A percentile compares a stretch with the other conserved stretches of the same genome.
phyloP scores from a whole-genome alignment of 2,329 filamentous ascomycete genomes.

The Blastomyces gilchristii region DNA sequence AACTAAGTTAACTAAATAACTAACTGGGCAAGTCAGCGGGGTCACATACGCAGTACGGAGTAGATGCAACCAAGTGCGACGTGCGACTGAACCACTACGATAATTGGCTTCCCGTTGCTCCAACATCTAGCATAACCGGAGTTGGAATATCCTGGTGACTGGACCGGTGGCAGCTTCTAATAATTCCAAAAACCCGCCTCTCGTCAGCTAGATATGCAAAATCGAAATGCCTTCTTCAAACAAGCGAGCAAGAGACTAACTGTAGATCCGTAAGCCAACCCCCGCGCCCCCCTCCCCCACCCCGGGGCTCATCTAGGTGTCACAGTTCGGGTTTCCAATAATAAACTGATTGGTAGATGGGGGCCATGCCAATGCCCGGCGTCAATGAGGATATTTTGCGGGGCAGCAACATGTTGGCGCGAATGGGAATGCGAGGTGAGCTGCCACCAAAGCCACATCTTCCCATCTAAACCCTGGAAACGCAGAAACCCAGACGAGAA shows the following conservation, averaged over 20 bases:
- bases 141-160: not conserved
- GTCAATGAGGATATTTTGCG: not conserved
- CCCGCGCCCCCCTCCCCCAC: not conserved
- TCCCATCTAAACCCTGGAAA: not conserved
- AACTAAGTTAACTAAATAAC: too few relatives aligned
- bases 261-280: not conserved
- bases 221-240: not conserved
- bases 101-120: not conserved
- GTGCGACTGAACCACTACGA: not conserved
- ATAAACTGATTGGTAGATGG: constrained; percentile 8
- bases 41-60: too few relatives aligned
- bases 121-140: not conserved
- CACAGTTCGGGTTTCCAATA: constrained; percentile 6
- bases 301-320: not conserved
- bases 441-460: not conserved
- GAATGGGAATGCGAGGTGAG: not conserved
- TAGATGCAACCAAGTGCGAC: constrained; percentile 1
- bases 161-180: not conserved
- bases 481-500: not conserved
- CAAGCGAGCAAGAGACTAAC: not conserved
- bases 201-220: not conserved
- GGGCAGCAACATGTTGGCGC: not conserved
- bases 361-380: not conserved
- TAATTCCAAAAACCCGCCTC: not conserved
- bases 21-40: too few relatives aligned